Evolutionary conservation across 192 early-diverging fungal genomes (phyloP).

Genomic region (Lunasporangiospora selenospora): DNA sequence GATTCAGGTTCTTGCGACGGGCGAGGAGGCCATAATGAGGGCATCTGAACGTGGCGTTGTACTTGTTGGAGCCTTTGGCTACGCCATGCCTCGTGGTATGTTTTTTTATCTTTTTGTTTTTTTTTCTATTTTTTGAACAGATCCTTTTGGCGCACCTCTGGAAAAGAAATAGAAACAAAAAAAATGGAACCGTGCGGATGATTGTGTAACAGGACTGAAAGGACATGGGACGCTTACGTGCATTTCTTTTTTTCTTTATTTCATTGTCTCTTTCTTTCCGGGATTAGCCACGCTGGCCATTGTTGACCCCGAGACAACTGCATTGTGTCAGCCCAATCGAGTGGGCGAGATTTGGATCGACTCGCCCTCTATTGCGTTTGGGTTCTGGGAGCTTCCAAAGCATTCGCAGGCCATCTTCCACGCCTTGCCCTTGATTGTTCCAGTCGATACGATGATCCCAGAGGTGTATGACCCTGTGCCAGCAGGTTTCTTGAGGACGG

Average conservation of each 20-base stretch:
- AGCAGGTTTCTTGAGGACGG: conserved; percentile 78
- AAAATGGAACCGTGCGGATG: too few species aligned
- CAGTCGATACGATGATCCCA: conserved; percentile 53
- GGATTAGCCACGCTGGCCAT: conserved; percentile 69
- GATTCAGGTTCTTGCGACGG: conserved; percentile 61
- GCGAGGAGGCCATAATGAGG: conserved; percentile 28
- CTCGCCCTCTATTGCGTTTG: conserved; percentile 72
- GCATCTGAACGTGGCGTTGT: conserved; percentile 38
- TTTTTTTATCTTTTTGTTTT: conserved; percentile 14
- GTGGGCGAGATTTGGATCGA: conserved; percentile 91
- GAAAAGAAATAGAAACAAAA: not conserved
- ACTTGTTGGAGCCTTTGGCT: conserved; percentile 62
- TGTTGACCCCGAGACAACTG: conserved; percentile 82
- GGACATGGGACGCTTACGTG: too few species aligned
- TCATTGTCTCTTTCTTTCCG: not conserved
- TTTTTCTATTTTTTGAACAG: conserved; percentile 1
- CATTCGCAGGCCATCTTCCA: conserved; percentile 78
- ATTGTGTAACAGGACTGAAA: too few species aligned
- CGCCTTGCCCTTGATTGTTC: conserved; percentile 64
- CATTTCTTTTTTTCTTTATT: conserved; percentile 5
- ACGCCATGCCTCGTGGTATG: conserved; percentile 65
- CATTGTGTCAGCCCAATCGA: conserved; percentile 72
- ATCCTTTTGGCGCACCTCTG: not conserved
- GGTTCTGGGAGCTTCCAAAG: conserved; percentile 81
- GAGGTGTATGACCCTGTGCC: conserved; percentile 58